Evolutionary conservation across 345 rosid genomes (phyloP).

Genomic region (Salix udensis): DNA sequence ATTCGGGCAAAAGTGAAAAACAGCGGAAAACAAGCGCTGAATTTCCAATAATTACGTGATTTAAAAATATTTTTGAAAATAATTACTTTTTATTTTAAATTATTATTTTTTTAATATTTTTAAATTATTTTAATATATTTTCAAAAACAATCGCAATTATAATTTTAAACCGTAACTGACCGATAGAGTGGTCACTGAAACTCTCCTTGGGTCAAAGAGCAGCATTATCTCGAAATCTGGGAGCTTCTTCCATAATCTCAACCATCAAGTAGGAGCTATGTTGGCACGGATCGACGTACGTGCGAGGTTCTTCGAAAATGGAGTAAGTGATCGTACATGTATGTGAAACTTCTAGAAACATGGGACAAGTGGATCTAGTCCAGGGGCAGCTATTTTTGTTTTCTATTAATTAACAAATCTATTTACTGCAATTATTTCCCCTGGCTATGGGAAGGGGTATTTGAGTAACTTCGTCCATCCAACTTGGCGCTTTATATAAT

Average conservation of each 20-base stretch:
- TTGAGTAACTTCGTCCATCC: slow-evolving; percentile 7
- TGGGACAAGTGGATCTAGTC: not conserved
- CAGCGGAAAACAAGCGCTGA: too few species aligned
- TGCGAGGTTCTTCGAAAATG: too few species aligned
- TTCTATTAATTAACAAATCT: not conserved
- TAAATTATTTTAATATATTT: too few species aligned
- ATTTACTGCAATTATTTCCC: not conserved
- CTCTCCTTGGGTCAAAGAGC: not conserved
- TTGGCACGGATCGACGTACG: too few species aligned
- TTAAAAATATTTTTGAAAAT: too few species aligned
- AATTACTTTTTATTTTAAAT: too few species aligned
- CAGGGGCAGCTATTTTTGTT: not conserved
- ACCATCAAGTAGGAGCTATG: not conserved
- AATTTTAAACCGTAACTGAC: too few species aligned
- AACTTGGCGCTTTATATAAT: slow-evolving; percentile 9
- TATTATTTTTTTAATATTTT: too few species aligned
- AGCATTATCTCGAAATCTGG: not conserved
- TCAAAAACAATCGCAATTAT: too few species aligned
- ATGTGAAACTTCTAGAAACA: not conserved
- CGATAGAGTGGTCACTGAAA: not conserved
- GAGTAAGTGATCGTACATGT: not conserved
- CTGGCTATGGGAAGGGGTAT: not conserved
- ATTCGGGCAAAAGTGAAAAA: too few species aligned
- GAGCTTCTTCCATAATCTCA: not conserved
- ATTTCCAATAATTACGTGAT: too few species aligned